Evolutionary conservation across 2,329 filamentous ascomycete genomes (phyloP), one percentile per base, ranked within the genome.

Genomic region (Ascochyta lentis): DNA sequence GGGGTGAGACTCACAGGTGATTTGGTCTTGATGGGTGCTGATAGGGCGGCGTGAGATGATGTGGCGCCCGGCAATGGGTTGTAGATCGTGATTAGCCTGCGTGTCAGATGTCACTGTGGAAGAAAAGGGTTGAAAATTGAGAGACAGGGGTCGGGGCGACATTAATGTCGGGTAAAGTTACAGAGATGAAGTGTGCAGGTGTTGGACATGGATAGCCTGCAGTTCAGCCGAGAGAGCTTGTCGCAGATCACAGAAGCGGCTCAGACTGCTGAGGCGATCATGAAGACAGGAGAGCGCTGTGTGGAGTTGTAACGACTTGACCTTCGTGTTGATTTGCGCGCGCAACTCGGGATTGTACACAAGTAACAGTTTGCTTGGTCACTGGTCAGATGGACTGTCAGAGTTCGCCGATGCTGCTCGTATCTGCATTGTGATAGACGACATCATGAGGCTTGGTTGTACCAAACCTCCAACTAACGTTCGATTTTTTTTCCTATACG

Each of bases 11-110:
- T 47, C 31, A 44, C 38, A 37, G 31, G 38, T 41, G 15, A 39
- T 38, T 15, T 48, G 24, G 43, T 26, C 1, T 37, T 15, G 16
- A 50, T 23, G 15, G 24, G 6, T 31, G 53, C 48, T 56, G 53
- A 56, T 51, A 56, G 53, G 53, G 48, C 42, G 27, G 47, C 38
- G 22, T 29, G 42, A 48, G 53, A 56, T 56, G 47, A 48, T 56
- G 53, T 56, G 53, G 53, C 53, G 53, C 42, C 33, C 53, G 42
- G 53, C 37, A 48, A 43, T 47, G 43, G 23, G 42, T n/a, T 56
- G 47, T 37, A 48, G 53, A 56, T 56, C 53, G 33, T 56, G 53
- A 56, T 56, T 51, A 56, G 48, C 38, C 46, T 47, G 33, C 43
- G 43, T 43, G 47, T 56, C 53, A 51, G 48, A 50, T 51, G 47